phyloP scores from a whole-genome alignment of 768 basidiomycete species.

The Daedalea quercina region DNA sequence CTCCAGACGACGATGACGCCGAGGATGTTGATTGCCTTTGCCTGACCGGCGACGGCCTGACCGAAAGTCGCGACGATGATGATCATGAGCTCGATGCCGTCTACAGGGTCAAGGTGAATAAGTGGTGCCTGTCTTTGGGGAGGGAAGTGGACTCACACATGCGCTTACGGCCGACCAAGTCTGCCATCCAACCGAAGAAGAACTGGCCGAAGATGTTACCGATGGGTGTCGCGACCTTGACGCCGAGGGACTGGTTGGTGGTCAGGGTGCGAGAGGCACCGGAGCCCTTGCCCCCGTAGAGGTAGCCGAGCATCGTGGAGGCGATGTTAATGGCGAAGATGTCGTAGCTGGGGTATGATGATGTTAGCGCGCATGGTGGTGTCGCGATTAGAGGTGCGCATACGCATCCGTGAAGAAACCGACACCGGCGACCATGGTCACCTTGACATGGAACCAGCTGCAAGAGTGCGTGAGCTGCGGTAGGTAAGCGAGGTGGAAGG shows the following conservation, averaged over 20 bases:
- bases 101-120: constrained; percentile 23
- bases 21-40: constrained; percentile 62
- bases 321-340: constrained; percentile 90
- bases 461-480: background rate
- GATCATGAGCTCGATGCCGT: constrained; percentile 72
- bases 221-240: constrained; percentile 73
- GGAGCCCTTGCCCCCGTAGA: constrained; percentile 44
- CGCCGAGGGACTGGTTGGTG: constrained; percentile 63
- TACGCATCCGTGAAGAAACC: constrained; percentile 77
- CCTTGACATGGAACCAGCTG: constrained; percentile 84
- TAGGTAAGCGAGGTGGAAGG: background rate
- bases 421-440: constrained; percentile 50
- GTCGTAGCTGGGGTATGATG: constrained; percentile 49
- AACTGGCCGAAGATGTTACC: constrained; percentile 74
- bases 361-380: background rate
- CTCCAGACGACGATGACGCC: constrained; percentile 82
- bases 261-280: constrained; percentile 27
- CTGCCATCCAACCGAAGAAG: constrained; percentile 77
- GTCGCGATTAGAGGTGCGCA: background rate
- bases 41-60: constrained; percentile 68
- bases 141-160: constrained; percentile 53
- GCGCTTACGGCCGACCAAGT: constrained; percentile 66
- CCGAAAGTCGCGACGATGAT: constrained; percentile 77
- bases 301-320: constrained; percentile 75
- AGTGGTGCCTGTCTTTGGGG: background rate